A percentile compares a stretch with the other conserved stretches of the same genome.
phyloP scores from a whole-genome alignment of 1,284 basidiomycete genomes.

The Cystobasidiaceae sp. region DNA sequence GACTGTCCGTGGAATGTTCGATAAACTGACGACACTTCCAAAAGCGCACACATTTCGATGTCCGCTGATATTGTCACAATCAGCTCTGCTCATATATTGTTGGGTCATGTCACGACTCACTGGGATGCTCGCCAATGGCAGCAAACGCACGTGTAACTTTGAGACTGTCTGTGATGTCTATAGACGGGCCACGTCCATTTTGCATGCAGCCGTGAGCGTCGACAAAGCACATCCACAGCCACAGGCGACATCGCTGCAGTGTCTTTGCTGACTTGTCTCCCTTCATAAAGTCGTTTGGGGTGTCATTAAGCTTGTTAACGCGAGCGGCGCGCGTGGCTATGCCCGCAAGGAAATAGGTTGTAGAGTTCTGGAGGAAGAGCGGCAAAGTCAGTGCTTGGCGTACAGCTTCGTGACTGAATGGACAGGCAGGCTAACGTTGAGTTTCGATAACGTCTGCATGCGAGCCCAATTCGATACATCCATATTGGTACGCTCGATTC shows the following conservation, averaged over 20 bases:
- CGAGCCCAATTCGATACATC: not conserved
- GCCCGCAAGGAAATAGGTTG: slow-evolving; percentile 28
- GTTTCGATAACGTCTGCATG: slow-evolving; percentile 19
- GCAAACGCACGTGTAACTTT: slow-evolving; percentile 23
- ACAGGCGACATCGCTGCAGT: not conserved
- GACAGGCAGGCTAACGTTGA: slow-evolving; percentile 3
- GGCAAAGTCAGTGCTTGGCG: not conserved
- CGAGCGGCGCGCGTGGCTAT: slow-evolving; percentile 17
- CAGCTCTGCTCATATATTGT: too few species aligned
- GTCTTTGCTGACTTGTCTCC: slow-evolving; percentile 19
- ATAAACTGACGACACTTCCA: slow-evolving; percentile 25
- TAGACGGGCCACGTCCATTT: slow-evolving; percentile 26
- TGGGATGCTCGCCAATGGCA: slow-evolving; percentile 22
- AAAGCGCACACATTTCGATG: slow-evolving; percentile 19
- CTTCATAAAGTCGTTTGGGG: slow-evolving; percentile 3
- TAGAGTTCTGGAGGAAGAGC: slow-evolving; percentile 6
- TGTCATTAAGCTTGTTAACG: slow-evolving; percentile 18
- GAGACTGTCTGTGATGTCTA: slow-evolving; percentile 21
- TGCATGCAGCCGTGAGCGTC: slow-evolving; percentile 32
- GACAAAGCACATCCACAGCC: slow-evolving; percentile 32
- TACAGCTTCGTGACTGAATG: too few species aligned
- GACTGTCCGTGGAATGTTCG: slow-evolving; percentile 24
- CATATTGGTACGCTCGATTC: slow-evolving; percentile 10
- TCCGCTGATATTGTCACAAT: not conserved
- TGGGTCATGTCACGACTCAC: not conserved